These are phyloP conservation scores for Penicillium sp. DNA, from an alignment of 2,329 filamentous ascomycete genomes.

Conservation along the genomic window DNA sequence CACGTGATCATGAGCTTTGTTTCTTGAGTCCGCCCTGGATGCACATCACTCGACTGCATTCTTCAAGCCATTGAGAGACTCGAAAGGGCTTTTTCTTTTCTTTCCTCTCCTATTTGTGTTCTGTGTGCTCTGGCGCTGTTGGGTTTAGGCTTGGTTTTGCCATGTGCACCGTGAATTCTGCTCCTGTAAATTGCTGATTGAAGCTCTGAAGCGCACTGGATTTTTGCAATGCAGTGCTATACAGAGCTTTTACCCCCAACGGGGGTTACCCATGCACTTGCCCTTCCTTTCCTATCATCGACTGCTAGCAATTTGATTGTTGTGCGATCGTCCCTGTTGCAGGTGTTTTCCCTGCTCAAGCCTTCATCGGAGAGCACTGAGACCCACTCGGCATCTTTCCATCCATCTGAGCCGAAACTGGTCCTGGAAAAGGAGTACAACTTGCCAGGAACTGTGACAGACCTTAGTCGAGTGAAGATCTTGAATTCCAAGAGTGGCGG, in stretches of 20 bases:
- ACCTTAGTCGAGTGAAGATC: constrained; percentile 74
- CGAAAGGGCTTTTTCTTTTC: neutral
- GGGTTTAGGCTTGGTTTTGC: neutral
- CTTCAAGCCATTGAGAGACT: neutral
- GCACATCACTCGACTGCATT: neutral
- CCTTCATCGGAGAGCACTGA: constrained; percentile 39
- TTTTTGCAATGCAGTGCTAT: constrained; percentile 82
- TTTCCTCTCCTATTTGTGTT: neutral
- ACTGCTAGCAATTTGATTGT: constrained; percentile 82
- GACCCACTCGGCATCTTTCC: constrained; percentile 60
- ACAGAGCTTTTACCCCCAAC: constrained; percentile 92
- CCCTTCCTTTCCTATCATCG: constrained; percentile 72
- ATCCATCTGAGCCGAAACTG: constrained; percentile 70
- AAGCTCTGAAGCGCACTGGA: constrained; percentile 2
- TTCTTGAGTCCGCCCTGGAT: neutral
- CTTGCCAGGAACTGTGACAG: constrained; percentile 80
- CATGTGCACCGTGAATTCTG: neutral
- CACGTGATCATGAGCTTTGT: constrained; percentile 13
- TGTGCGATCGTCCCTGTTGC: constrained; percentile 87
- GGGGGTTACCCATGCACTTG: constrained; percentile 85
- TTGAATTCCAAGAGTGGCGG: constrained; percentile 74
- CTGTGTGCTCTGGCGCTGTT: neutral
- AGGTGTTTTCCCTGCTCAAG: constrained; percentile 77
- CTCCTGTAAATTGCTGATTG: neutral
- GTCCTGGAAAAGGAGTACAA: constrained; percentile 82